Percentiles rank a stretch among this genome's conserved stretches.
These are phyloP conservation scores for Cladorrhinum samala DNA, from an alignment of 495 filamentous ascomycete genomes.

Conservation along the genomic window DNA sequence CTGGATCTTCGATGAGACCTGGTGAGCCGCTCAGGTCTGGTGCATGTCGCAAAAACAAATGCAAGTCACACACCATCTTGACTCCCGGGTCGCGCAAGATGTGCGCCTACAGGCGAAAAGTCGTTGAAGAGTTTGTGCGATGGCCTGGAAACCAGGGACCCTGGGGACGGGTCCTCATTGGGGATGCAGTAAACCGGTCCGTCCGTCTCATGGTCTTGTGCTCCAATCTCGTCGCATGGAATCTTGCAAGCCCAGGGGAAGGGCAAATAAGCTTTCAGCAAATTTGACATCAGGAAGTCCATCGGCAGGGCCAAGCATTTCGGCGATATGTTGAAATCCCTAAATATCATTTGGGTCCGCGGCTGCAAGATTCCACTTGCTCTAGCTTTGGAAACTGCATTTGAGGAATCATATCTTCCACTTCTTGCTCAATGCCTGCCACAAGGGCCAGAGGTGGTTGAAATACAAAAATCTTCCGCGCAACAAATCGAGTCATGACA, in stretches of 20 bases:
- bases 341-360: too few species aligned
- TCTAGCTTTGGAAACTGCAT: too few species aligned
- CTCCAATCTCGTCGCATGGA: background rate
- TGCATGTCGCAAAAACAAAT: slow-evolving; percentile 12
- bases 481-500: too few species aligned
- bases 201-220: slow-evolving; percentile 5
- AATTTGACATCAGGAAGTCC: slow-evolving; percentile 15
- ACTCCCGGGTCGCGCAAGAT: slow-evolving; percentile 4
- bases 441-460: too few species aligned
- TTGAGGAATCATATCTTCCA: too few species aligned
- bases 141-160: slow-evolving; percentile 10
- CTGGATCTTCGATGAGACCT: background rate
- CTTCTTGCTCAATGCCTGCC: too few species aligned
- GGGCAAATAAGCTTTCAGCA: slow-evolving; percentile 3
- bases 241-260: background rate
- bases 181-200: slow-evolving; percentile 9
- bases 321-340: too few species aligned
- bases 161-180: slow-evolving; percentile 5
- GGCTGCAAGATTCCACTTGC: too few species aligned
- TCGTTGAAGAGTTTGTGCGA: slow-evolving; percentile 3
- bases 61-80: slow-evolving; percentile 8
- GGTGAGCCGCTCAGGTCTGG: background rate
- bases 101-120: slow-evolving; percentile 6
- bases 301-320: slow-evolving; percentile 2
- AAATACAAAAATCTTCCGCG: too few species aligned